A percentile compares a stretch with the other conserved stretches of the same genome.
Conservation (phyloP, 352 stramenopile species). For the Phytophthora macrochlamydospora region DNA sequence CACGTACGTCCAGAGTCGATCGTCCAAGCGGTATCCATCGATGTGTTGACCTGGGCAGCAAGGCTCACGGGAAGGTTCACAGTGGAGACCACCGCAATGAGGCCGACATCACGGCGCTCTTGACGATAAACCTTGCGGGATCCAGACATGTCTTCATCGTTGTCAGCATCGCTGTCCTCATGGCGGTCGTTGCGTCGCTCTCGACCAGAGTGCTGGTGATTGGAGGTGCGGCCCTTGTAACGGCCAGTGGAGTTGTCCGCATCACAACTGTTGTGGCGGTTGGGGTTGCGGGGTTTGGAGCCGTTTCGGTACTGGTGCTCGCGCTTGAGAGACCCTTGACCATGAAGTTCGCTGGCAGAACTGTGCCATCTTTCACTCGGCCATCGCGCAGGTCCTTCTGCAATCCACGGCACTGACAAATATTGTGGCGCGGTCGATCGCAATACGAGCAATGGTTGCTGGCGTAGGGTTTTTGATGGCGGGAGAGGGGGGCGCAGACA, state of each 20-base stretch:
- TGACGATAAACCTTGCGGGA: neutral
- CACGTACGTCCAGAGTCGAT: slow-evolving; percentile 6
- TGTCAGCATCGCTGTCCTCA: neutral
- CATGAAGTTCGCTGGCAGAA: slow-evolving; percentile 5
- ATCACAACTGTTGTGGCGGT: neutral
- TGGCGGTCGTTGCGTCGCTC: neutral
- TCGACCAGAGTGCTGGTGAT: neutral
- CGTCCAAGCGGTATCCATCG: neutral
- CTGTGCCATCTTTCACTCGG: neutral
- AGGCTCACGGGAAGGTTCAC: neutral
- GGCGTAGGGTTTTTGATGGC: neutral
- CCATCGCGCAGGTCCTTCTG: slow-evolving; percentile 5
- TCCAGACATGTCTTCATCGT: neutral
- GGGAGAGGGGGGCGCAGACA: neutral
- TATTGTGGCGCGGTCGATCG: neutral
- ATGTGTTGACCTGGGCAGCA: neutral
- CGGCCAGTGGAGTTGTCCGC: neutral
- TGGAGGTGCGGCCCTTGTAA: neutral
- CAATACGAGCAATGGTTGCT: neutral
- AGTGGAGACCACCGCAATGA: neutral
- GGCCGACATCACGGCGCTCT: neutral
- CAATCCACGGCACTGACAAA: slow-evolving; percentile 28
- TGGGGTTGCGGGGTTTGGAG: neutral
- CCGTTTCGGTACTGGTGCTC: neutral
- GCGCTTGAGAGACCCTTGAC: neutral